These are phyloP conservation scores for Vanrija pseudolonga DNA, from an alignment of 1,284 basidiomycete species.

Conservation along the genomic window DNA sequence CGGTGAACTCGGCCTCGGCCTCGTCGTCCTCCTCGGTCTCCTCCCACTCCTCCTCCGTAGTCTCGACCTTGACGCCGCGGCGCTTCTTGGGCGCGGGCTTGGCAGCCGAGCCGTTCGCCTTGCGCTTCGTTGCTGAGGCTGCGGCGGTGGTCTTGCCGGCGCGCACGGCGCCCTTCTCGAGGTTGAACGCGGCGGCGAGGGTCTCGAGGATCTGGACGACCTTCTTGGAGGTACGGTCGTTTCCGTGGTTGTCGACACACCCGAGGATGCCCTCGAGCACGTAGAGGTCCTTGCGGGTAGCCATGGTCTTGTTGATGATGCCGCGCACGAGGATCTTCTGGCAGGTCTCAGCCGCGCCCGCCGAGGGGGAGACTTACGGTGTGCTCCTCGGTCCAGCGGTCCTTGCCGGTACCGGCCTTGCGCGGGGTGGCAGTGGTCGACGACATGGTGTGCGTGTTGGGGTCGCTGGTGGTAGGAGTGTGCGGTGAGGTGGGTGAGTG, in stretches of 20 bases:
- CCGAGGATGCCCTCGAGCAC: slow-evolving; percentile 1
- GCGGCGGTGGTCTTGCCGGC: too few species aligned
- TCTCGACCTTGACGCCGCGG: too few species aligned
- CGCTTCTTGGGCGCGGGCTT: too few species aligned
- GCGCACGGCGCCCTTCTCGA: background rate
- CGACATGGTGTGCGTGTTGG: background rate
- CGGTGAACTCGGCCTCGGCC: too few species aligned
- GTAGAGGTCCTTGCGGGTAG: background rate
- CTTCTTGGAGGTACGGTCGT: background rate
- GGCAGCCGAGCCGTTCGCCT: too few species aligned
- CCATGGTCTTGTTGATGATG: background rate
- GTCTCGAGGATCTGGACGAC: background rate
- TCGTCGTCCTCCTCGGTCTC: too few species aligned
- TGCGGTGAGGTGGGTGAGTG: too few species aligned
- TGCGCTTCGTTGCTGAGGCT: too few species aligned
- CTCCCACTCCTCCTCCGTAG: too few species aligned
- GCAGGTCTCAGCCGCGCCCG: background rate
- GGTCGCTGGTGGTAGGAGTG: background rate
- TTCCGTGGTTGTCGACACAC: slow-evolving; percentile 4
- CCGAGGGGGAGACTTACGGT: background rate
- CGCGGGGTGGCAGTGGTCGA: background rate
- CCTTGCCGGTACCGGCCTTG: background rate
- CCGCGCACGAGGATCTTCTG: background rate
- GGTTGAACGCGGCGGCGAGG: background rate
- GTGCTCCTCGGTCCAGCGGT: background rate